Percentiles rank a stretch among this genome's conserved stretches.
Evolutionary conservation across 768 basidiomycete species (phyloP).

Genomic region (Chalciporus piperatus): DNA sequence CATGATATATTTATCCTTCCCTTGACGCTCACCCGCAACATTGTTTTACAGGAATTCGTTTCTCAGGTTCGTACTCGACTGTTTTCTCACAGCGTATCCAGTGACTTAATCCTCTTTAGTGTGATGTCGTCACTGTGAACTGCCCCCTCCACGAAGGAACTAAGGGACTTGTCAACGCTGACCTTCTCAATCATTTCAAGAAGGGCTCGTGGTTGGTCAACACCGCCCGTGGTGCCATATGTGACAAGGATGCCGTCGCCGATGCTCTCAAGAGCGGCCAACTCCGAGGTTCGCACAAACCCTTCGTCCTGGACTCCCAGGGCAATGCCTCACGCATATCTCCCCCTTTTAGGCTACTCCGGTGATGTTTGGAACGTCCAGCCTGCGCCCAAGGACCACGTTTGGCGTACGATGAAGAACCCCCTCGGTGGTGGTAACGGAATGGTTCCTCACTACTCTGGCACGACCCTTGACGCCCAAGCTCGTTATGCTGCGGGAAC

Average conservation of each 20-base stretch:
- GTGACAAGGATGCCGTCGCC: slow-evolving; percentile 76
- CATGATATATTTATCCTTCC: neutral
- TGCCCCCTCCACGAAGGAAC: slow-evolving; percentile 84
- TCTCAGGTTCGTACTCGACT: neutral
- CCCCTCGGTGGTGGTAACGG: slow-evolving; percentile 81
- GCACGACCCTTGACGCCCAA: slow-evolving; percentile 86
- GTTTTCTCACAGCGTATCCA: neutral
- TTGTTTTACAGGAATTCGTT: neutral
- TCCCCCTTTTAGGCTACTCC: slow-evolving; percentile 21
- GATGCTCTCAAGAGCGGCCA: slow-evolving; percentile 75
- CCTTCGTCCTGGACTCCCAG: neutral
- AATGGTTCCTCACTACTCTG: slow-evolving; percentile 85
- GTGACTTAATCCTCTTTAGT: slow-evolving; percentile 47
- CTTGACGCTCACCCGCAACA: neutral
- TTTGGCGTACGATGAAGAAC: slow-evolving; percentile 82
- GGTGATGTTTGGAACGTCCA: slow-evolving; percentile 84
- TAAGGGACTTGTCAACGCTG: slow-evolving; percentile 71
- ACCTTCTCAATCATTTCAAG: slow-evolving; percentile 83
- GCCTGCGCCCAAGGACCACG: slow-evolving; percentile 80
- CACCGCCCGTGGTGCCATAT: slow-evolving; percentile 88
- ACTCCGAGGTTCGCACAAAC: slow-evolving; percentile 43
- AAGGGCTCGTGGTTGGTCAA: slow-evolving; percentile 92
- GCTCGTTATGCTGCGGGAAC: slow-evolving; percentile 75
- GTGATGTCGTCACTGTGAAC: slow-evolving; percentile 81
- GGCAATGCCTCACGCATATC: too few relatives aligned